Percentiles rank a stretch among this genome's conserved stretches.
Evolutionary conservation across 768 basidiomycete genomes (phyloP).

Genomic region (Lactarius pseudohatsudake): DNA sequence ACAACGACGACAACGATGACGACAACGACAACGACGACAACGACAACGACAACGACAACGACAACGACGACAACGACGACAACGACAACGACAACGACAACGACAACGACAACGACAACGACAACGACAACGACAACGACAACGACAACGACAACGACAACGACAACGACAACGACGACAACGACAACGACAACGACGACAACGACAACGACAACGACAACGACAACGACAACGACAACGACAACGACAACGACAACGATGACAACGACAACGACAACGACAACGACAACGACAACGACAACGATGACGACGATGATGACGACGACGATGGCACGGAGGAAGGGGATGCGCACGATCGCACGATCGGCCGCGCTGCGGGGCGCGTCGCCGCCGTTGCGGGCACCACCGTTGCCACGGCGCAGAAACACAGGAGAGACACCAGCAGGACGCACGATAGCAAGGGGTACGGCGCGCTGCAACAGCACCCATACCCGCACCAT

Average conservation of each 20-base stretch:
- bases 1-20: slow-evolving; percentile 18
- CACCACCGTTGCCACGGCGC: not conserved
- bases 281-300: slow-evolving; percentile 16
- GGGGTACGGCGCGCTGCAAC: slow-evolving; percentile 29
- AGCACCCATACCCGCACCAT: not conserved
- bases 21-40: slow-evolving; percentile 29
- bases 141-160: slow-evolving; percentile 29
- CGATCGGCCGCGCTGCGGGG: slow-evolving; percentile 62
- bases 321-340: slow-evolving; percentile 30
- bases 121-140: slow-evolving; percentile 23
- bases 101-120: too few species aligned
- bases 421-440: not conserved
- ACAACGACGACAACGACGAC: slow-evolving; percentile 28
- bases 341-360: slow-evolving; percentile 43
- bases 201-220: not conserved
- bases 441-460: slow-evolving; percentile 40
- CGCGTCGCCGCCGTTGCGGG: slow-evolving; percentile 28
- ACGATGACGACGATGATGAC: slow-evolving; percentile 23
- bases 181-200: slow-evolving; percentile 25
- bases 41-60: slow-evolving; percentile 19
- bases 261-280: slow-evolving; percentile 28
- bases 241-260: slow-evolving; percentile 24
- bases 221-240: slow-evolving; percentile 23
- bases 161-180: slow-evolving; percentile 18
- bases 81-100: slow-evolving; percentile 21